Conservation (phyloP, 345 rosid genomes). For the Excoecaria cochinchinensis region DNA sequence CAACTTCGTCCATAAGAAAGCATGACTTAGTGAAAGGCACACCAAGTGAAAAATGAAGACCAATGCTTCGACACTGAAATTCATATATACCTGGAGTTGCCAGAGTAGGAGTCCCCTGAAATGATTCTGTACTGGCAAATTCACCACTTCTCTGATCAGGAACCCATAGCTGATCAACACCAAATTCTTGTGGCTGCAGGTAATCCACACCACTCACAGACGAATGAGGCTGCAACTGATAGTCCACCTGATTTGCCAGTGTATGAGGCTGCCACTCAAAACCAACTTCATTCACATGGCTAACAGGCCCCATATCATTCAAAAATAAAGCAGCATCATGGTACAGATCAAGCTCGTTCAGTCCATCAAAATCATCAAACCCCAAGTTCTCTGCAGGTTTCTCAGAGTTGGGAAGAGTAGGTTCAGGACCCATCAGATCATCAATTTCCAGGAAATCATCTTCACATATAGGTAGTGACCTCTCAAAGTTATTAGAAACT, state of each 20-base stretch:
- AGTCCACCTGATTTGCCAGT: constrained; percentile 3
- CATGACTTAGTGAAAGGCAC: constrained; percentile 24
- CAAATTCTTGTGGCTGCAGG: constrained; percentile 17
- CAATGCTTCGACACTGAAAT: constrained; percentile 5
- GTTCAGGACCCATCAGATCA: constrained; percentile 56
- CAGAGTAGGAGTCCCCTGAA: constrained; percentile 17
- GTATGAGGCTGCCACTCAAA: neutral
- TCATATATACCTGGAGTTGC: constrained; percentile 50
- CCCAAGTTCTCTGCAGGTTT: constrained; percentile 28
- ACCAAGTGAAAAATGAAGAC: constrained; percentile 22
- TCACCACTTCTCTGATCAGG: constrained; percentile 37
- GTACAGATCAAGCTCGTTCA: constrained; percentile 45
- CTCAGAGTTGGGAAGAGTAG: constrained; percentile 19
- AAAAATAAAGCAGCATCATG: constrained; percentile 53
- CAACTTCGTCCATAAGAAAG: constrained; percentile 40
- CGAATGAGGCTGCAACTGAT: constrained; percentile 6
- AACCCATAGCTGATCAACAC: constrained; percentile 35
- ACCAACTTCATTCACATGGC: constrained; percentile 10
- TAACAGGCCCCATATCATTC: constrained; percentile 38
- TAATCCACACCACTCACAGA: neutral
- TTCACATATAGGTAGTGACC: constrained; percentile 16
- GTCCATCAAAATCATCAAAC: constrained; percentile 41
- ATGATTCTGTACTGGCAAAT: constrained; percentile 20
- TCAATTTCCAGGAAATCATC: constrained; percentile 76
- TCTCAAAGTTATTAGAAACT: constrained; percentile 22